Evolutionary conservation across 306 rosid species (phyloP).

Genomic region (Phaseolus lunatus): DNA sequence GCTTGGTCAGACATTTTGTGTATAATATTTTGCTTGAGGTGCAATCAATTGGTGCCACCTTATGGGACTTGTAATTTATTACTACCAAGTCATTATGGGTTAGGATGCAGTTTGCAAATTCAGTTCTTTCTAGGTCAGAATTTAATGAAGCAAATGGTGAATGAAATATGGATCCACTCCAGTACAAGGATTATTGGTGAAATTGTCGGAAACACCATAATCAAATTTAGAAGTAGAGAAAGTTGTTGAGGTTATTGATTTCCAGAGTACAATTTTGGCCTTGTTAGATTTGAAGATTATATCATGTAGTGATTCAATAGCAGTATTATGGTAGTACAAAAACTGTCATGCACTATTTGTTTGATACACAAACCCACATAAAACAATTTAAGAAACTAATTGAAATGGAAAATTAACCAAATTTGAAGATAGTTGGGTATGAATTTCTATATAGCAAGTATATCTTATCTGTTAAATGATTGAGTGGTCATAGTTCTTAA

Average conservation of each 20-base stretch:
- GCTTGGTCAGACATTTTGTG: neutral
- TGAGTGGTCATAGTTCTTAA: too few species aligned
- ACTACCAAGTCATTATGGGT: slow-evolving; percentile 47
- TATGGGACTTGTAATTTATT: neutral
- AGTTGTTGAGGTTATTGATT: slow-evolving; percentile 60
- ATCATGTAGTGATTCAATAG: slow-evolving; percentile 53
- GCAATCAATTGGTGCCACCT: neutral
- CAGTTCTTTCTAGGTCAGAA: slow-evolving; percentile 55
- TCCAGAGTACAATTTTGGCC: slow-evolving; percentile 50
- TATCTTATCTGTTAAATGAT: slow-evolving; percentile 7
- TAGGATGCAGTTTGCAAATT: slow-evolving; percentile 60
- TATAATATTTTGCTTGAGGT: neutral
- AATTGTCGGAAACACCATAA: slow-evolving; percentile 52
- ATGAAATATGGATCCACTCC: slow-evolving; percentile 58
- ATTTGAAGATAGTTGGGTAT: slow-evolving; percentile 58
- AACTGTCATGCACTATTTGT: neutral
- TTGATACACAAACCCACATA: neutral
- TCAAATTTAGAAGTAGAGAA: slow-evolving; percentile 71
- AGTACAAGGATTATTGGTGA: slow-evolving; percentile 53
- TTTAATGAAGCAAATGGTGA: slow-evolving; percentile 61
- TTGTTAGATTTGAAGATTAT: slow-evolving; percentile 63
- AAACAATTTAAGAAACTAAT: neutral
- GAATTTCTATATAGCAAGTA: slow-evolving; percentile 51
- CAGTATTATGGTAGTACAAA: neutral
- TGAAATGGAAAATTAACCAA: neutral